Evolutionary conservation across 2,329 filamentous ascomycete genomes (phyloP).

Genomic region (Emericellopsis atlantica): DNA sequence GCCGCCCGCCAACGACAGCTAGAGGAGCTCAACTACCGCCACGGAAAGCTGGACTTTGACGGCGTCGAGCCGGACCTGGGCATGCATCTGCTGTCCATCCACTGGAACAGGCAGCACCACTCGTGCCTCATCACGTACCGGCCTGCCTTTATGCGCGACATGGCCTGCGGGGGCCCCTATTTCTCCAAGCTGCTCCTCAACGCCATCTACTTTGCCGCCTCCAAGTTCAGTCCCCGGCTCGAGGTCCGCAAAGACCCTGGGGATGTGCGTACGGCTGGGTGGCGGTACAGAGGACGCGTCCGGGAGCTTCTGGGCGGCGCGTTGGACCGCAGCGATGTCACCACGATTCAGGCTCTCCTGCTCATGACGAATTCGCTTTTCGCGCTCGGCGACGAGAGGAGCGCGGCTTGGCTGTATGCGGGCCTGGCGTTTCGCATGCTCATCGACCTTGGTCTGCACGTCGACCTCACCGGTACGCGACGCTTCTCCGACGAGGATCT

Average conservation of each 20-base stretch:
- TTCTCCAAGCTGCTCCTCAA: conserved; percentile 44
- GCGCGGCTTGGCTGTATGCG: conserved; percentile 43
- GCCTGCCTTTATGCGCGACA: conserved; percentile 37
- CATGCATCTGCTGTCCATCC: too few relatives aligned
- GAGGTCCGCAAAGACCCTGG: conserved; percentile 29
- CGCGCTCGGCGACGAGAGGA: conserved; percentile 33
- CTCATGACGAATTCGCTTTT: conserved; percentile 38
- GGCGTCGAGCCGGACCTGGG: too few relatives aligned
- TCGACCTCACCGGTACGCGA: conserved; percentile 18
- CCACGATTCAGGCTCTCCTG: conserved; percentile 39
- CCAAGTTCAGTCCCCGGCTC: conserved; percentile 30
- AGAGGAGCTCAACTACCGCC: too few relatives aligned
- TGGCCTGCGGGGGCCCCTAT: conserved; percentile 40
- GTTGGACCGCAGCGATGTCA: conserved; percentile 35
- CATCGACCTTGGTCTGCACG: conserved; percentile 40
- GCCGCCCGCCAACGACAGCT: too few relatives aligned
- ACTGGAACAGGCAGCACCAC: too few relatives aligned
- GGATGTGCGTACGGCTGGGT: conserved; percentile 33
- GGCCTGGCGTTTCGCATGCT: conserved; percentile 44
- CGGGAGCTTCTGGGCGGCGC: conserved; percentile 27
- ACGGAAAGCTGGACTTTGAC: too few relatives aligned
- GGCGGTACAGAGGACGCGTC: conserved; percentile 31
- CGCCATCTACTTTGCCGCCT: conserved; percentile 33
- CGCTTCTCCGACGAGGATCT: conserved; percentile 29
- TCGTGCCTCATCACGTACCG: conserved; percentile 35